Evolutionary conservation across 2,329 filamentous ascomycete genomes (phyloP).

Genomic region (Claviceps purpurea): DNA sequence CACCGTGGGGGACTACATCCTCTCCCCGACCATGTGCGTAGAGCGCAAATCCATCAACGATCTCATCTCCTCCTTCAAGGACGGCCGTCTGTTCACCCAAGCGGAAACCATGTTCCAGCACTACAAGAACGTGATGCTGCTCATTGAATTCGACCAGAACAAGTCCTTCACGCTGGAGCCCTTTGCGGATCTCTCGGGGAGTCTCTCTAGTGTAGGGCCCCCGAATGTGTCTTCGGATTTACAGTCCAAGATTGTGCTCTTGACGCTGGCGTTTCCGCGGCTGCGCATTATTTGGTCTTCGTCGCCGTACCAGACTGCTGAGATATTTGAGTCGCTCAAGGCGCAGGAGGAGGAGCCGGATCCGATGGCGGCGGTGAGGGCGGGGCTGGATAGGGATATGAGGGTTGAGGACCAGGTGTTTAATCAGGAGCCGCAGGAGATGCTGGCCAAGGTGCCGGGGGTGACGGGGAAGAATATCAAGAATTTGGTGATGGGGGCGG

Average conservation of each 20-base stretch:
- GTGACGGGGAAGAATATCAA: constrained; percentile 68
- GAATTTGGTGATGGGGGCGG: constrained; percentile 56
- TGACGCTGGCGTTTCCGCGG: constrained; percentile 82
- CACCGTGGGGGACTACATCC: constrained; percentile 90
- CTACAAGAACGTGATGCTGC: constrained; percentile 77
- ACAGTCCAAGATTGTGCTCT: constrained; percentile 80
- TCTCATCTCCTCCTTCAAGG: constrained; percentile 79
- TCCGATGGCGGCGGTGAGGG: constrained; percentile 70
- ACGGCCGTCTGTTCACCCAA: constrained; percentile 84
- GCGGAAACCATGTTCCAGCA: constrained; percentile 88
- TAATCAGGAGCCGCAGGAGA: constrained; percentile 77
- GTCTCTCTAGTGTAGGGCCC: constrained; percentile 48
- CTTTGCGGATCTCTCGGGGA: constrained; percentile 53
- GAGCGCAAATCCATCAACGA: constrained; percentile 91
- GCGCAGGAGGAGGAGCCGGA: constrained; percentile 82
- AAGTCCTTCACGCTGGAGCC: constrained; percentile 92
- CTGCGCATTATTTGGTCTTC: constrained; percentile 89
- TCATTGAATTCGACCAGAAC: constrained; percentile 96
- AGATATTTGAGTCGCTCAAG: constrained; percentile 92
- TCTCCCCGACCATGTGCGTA: constrained; percentile 81
- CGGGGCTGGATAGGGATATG: constrained; percentile 51
- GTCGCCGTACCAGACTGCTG: constrained; percentile 87
- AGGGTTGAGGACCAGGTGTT: constrained; percentile 57
- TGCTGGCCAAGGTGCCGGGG: constrained; percentile 74
- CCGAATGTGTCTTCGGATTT: constrained; percentile 53